Percentiles rank a stretch among this genome's conserved stretches.
Conservation (phyloP, 768 basidiomycete genomes). For the Strobilomyces confusus region DNA sequence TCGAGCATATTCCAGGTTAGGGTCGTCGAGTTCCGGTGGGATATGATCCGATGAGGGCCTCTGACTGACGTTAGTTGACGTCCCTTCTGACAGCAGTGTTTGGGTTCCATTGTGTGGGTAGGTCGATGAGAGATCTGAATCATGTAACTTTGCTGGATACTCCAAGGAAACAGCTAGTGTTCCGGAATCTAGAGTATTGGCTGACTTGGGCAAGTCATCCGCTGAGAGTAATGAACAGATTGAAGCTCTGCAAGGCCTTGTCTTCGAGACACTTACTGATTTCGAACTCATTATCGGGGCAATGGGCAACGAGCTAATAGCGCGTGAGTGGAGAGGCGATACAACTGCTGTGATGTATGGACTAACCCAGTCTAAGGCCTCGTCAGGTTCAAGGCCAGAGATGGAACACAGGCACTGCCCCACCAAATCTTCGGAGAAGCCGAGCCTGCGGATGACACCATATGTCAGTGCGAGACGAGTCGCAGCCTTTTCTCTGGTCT, state of each 20-base stretch:
- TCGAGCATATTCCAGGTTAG: slow-evolving; percentile 57
- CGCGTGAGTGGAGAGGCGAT: slow-evolving; percentile 7
- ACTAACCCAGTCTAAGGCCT: slow-evolving; percentile 87
- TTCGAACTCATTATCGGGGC: slow-evolving; percentile 55
- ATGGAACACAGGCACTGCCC: slow-evolving; percentile 67
- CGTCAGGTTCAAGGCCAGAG: slow-evolving; percentile 71
- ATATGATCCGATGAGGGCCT: slow-evolving; percentile 26
- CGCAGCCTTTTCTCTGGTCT: slow-evolving; percentile 67
- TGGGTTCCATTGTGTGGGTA: background rate
- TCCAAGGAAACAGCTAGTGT: slow-evolving; percentile 3
- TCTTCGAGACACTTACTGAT: slow-evolving; percentile 23
- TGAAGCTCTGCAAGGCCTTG: background rate
- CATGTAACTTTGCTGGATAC: background rate
- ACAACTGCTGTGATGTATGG: background rate
- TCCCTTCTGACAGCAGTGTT: background rate
- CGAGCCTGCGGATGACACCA: slow-evolving; percentile 73
- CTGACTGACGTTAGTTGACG: slow-evolving; percentile 6
- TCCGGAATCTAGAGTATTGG: background rate
- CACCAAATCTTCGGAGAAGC: slow-evolving; percentile 66
- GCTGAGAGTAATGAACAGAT: slow-evolving; percentile 5
- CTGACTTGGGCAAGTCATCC: slow-evolving; percentile 10
- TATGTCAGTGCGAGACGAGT: slow-evolving; percentile 74
- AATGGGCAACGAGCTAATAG: slow-evolving; percentile 60
- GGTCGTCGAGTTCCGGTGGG: slow-evolving; percentile 46
- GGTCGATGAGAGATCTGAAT: slow-evolving; percentile 28